Evolutionary conservation across 169 alveolate genomes (phyloP).

Genomic region (Prorocentrum cordatum): DNA sequence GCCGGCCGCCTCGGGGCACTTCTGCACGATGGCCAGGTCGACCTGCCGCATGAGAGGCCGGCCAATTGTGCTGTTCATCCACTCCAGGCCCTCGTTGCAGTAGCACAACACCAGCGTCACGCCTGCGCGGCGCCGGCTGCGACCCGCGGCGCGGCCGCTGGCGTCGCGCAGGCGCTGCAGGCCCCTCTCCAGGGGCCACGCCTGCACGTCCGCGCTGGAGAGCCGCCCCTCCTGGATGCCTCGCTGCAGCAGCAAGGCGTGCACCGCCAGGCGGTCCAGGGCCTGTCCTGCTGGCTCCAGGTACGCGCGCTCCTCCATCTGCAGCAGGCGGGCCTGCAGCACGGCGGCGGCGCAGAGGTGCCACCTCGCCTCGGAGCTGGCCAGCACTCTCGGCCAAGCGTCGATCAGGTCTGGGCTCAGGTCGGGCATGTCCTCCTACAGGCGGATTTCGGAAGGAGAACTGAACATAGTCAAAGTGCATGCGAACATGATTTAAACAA

Average conservation of each 20-base stretch:
- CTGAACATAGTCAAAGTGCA: no score
- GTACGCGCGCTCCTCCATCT: slow-evolving; percentile 2
- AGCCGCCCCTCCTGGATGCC: neutral
- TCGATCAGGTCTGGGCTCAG: no score
- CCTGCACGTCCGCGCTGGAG: neutral
- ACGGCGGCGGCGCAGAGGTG: slow-evolving; percentile 34
- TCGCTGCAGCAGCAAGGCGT: neutral
- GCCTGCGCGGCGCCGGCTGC: slow-evolving; percentile 1
- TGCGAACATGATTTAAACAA: no score
- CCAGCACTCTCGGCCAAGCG: no score
- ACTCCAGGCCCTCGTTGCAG: neutral
- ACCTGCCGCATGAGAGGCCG: neutral
- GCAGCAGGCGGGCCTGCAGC: slow-evolving; percentile 38
- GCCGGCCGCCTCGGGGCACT: neutral
- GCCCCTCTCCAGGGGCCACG: slow-evolving; percentile 29
- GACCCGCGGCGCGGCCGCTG: neutral
- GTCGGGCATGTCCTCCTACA: no score
- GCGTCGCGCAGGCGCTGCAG: slow-evolving; percentile 10
- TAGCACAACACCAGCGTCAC: slow-evolving; percentile 16
- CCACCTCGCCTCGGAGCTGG: slow-evolving; percentile 37
- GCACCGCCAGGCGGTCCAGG: neutral
- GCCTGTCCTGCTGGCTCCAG: neutral
- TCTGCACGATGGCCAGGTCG: neutral
- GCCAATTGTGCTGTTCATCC: neutral
- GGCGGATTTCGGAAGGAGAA: no score